Conservation (phyloP, 2,329 filamentous ascomycete species). For the Fonsecaea nubica region DNA sequence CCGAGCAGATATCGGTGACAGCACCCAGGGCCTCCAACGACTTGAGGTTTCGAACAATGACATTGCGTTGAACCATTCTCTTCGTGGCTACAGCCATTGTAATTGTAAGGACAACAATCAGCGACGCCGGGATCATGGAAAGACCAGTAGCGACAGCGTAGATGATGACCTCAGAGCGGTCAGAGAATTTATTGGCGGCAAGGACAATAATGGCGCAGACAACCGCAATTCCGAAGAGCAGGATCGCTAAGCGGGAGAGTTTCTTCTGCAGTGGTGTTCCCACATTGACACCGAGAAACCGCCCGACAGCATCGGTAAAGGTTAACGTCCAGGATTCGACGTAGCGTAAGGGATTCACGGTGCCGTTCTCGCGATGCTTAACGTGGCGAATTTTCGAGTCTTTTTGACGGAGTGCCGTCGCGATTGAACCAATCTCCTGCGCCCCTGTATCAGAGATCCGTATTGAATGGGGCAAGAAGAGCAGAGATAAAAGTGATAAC, state of each 20-base stretch:
- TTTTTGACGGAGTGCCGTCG: slow-evolving; percentile 66
- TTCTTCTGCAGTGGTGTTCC: slow-evolving; percentile 74
- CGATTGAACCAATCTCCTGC: slow-evolving; percentile 67
- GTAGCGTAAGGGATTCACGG: slow-evolving; percentile 61
- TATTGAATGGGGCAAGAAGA: not conserved
- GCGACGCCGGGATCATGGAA: slow-evolving; percentile 66
- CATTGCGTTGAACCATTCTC: slow-evolving; percentile 58
- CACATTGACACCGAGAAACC: slow-evolving; percentile 71
- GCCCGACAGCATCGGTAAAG: slow-evolving; percentile 63
- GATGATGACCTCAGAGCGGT: slow-evolving; percentile 66
- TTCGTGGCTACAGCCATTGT: slow-evolving; percentile 66
- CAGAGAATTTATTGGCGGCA: slow-evolving; percentile 66
- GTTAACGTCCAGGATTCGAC: slow-evolving; percentile 60
- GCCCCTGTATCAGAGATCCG: not conserved
- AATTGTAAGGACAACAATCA: slow-evolving; percentile 68
- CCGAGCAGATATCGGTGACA: slow-evolving; percentile 59
- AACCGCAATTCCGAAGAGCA: slow-evolving; percentile 71
- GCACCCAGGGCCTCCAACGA: slow-evolving; percentile 63
- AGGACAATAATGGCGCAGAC: slow-evolving; percentile 73
- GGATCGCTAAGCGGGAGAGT: slow-evolving; percentile 69
- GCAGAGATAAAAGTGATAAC: not conserved
- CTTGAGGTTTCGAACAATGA: slow-evolving; percentile 60
- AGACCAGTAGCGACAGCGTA: slow-evolving; percentile 67
- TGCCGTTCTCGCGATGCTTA: slow-evolving; percentile 58
- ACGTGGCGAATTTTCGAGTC: slow-evolving; percentile 60